A percentile compares a stretch with the other conserved stretches of the same genome.
phyloP scores from a whole-genome alignment of 2,329 filamentous ascomycete genomes.

The Fusarium musae region DNA sequence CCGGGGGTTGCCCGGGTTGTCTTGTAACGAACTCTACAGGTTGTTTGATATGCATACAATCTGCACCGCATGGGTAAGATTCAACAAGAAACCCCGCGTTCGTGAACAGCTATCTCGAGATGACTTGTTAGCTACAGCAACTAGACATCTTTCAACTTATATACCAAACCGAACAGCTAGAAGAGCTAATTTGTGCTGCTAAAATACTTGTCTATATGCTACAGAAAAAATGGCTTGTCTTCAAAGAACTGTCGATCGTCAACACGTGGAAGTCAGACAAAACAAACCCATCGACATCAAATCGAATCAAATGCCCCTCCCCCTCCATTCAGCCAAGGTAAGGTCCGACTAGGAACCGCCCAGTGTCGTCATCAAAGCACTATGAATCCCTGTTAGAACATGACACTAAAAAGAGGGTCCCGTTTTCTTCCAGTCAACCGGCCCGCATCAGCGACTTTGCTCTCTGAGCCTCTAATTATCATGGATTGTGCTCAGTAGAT shows the following conservation, averaged over 20 bases:
- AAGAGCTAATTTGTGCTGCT: background rate
- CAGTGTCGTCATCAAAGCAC: conserved; percentile 42
- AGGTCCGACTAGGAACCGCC: conserved; percentile 23
- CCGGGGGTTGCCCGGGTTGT: conserved; percentile 12
- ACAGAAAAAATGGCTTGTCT: background rate
- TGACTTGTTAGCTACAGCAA: too few relatives aligned
- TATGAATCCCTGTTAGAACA: conserved; percentile 9
- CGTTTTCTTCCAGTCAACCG: conserved; percentile 34
- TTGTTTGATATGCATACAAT: conserved; percentile 11
- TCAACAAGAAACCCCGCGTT: conserved; percentile 29
- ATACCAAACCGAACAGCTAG: background rate
- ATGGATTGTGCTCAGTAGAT: background rate
- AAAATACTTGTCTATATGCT: background rate
- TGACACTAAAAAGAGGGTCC: conserved; percentile 21
- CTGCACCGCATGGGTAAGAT: conserved; percentile 29
- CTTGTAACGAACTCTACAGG: background rate
- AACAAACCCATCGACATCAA: conserved; percentile 28
- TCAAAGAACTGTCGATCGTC: background rate
- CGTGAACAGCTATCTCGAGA: conserved; percentile 1
- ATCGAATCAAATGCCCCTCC: conserved; percentile 34
- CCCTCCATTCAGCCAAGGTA: conserved; percentile 33
- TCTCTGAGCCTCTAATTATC: conserved; percentile 23
- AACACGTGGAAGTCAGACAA: conserved; percentile 28
- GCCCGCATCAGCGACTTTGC: conserved; percentile 34
- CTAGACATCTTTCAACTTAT: background rate